Evolutionary conservation across 306 rosid genomes (phyloP).

Genomic region (Acacia crassicarpa): DNA sequence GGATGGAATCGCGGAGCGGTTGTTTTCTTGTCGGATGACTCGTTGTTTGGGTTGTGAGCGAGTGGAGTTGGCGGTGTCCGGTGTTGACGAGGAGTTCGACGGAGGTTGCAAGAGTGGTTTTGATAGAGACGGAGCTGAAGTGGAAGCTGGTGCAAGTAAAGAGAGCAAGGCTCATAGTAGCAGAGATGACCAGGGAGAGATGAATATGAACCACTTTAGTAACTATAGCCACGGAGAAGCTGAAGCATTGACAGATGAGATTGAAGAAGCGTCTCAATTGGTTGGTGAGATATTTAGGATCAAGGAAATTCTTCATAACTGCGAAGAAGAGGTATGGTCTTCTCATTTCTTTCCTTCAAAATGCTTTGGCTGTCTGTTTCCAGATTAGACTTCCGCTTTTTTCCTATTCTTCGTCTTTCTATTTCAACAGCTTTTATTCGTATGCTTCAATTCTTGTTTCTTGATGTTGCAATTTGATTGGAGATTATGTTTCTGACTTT

Average conservation of each 20-base stretch:
- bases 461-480: slow-evolving; percentile 13
- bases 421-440: neutral
- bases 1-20: slow-evolving; percentile 63
- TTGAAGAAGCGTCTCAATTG: slow-evolving; percentile 68
- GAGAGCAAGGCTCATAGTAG: slow-evolving; percentile 73
- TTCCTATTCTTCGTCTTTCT: neutral
- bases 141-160: slow-evolving; percentile 72
- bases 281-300: slow-evolving; percentile 76
- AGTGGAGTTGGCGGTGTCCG: slow-evolving; percentile 49
- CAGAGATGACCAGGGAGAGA: slow-evolving; percentile 54
- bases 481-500: neutral
- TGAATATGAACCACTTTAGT: slow-evolving; percentile 48
- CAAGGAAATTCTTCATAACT: slow-evolving; percentile 49
- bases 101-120: slow-evolving; percentile 45
- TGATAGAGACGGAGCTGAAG: slow-evolving; percentile 44
- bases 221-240: slow-evolving; percentile 77
- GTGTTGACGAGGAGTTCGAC: slow-evolving; percentile 29
- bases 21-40: slow-evolving; percentile 50
- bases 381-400: neutral
- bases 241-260: slow-evolving; percentile 91
- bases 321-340: slow-evolving; percentile 49
- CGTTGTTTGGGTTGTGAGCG: slow-evolving; percentile 66
- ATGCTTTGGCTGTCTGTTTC: neutral
- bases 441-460: slow-evolving; percentile 11
- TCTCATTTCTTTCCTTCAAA: neutral